Conservation (phyloP, 129 eudicot species). For the Smallanthus sonchifolius region DNA sequence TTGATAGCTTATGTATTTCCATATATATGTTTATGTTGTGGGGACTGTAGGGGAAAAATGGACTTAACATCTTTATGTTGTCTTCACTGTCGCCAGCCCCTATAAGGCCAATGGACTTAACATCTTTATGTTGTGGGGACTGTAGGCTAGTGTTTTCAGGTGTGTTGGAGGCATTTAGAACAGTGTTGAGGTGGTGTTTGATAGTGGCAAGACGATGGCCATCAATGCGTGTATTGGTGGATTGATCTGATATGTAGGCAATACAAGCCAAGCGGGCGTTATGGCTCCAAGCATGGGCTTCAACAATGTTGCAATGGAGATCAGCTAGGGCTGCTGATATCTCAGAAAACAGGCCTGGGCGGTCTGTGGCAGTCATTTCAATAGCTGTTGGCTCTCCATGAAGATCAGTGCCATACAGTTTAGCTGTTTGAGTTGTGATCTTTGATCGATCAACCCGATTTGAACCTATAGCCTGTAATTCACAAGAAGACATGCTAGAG, state of each 20-base stretch:
- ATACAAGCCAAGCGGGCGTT: slow-evolving; percentile 76
- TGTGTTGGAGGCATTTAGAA: slow-evolving; percentile 48
- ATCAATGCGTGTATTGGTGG: slow-evolving; percentile 39
- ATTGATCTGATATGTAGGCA: slow-evolving; percentile 57
- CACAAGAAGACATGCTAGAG: background rate
- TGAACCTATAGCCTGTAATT: slow-evolving; percentile 47
- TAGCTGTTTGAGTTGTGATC: slow-evolving; percentile 19
- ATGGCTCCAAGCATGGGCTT: slow-evolving; percentile 91
- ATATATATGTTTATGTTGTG: no score
- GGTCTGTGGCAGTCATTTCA: slow-evolving; percentile 66
- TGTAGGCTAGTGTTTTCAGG: slow-evolving; percentile 19
- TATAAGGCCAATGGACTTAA: slow-evolving; percentile 43
- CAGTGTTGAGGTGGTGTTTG: slow-evolving; percentile 57
- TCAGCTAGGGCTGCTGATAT: slow-evolving; percentile 81
- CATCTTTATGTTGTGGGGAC: slow-evolving; percentile 40
- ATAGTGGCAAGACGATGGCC: slow-evolving; percentile 54
- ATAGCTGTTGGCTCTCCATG: slow-evolving; percentile 46
- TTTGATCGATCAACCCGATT: slow-evolving; percentile 21
- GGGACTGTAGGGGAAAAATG: no score
- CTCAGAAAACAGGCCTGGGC: slow-evolving; percentile 80
- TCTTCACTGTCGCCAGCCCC: slow-evolving; percentile 35
- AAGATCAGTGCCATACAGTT: slow-evolving; percentile 9
- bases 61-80: no score
- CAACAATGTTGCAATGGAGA: slow-evolving; percentile 65
- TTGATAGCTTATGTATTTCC: no score